Base-by-base conservation (phyloP, 106 monocot species). In the Chionographis japonica region DNA sequence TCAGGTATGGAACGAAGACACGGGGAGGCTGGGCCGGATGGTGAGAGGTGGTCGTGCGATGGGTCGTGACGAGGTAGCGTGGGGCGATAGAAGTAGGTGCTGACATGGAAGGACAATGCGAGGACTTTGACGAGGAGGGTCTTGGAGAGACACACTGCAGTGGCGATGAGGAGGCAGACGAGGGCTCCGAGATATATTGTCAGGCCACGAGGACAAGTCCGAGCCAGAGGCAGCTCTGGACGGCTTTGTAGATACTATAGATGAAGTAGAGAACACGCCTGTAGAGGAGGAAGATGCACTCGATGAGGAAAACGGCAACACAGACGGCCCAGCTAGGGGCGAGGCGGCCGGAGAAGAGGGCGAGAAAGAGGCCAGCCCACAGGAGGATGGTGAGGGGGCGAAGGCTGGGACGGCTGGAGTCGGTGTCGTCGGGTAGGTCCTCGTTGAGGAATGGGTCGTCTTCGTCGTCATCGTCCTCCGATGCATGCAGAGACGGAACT, bases 71-170 rank as follows among this genome's bases (percentile, higher is more conserved):
- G n/a, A n/a, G n/a, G n/a, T n/a, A n/a, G n/a, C n/a, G n/a, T n/a
- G n/a, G n/a, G n/a, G n/a, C 94, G 68, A 49, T 94, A 90, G 51
- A 94, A 94, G 74, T 91, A 94, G 36, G 85, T 91, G 65, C 83
- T 86, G 15, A 94, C 90, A 72, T 91, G 94, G 75, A 91, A 95
- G 35, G 88, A 91, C 8, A 88, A 91, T 5, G 95, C 91, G 14
- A 91, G 63, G 8, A 86, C 84, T 70, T 91, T 95, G 42, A 91
- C 71, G 15, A 91, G 79, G 37, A 94, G 73, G 3, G 83, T 91
- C 79, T 95, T 95, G 56, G 81, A 67, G 12, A 95, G 81, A 20
- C 95, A 77, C 12, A 91, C 19, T 11, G 77, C 40, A 9, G 85
- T 80, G 66, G 84, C 85, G 2, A 95, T 79, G 7, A 95, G 61